Base-by-base conservation (phyloP, 2,329 filamentous ascomycete species). In the Phialemonium atrogriseum region DNA sequence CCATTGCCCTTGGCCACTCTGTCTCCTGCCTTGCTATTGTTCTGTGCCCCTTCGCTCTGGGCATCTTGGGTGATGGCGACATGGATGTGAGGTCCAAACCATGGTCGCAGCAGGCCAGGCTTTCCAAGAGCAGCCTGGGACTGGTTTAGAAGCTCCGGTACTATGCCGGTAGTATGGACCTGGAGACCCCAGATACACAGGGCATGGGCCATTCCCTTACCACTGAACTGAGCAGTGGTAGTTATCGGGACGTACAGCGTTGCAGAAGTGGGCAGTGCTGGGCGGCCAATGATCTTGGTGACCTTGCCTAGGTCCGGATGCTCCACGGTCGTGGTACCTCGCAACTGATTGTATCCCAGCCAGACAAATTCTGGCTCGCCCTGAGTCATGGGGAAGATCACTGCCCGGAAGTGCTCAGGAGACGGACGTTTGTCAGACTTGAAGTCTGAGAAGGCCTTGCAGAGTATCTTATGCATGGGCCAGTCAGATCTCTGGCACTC, bases 381-480 rank as follows among this genome's bases (percentile, higher is more conserved):
- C 11, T 14, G 20, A 15, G 16, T 28, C 5, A 14, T 10, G 3
- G 39, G 34, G 10, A 41, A 39, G 24, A 28, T 37, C 15, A 41
- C 21, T 11, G 33, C 13, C 5, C 36, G 34, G 14, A 8, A 24
- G 19, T 37, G 32, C 10, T 31, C 21, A 1, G 30, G 20, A 12
- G 34, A 35, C 12, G 39, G 39, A 5, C 39, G 29, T 4, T 25
- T 29, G 7, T 12, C 25, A 4, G 24, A 16, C 4, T 12, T 21
- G 5, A 17, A 7, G 10, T 21, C 27, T 1, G 22, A 27, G 18
- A 42, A 32, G 11, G 25, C 32, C 5, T 33, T 16, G 26, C 39
- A 42, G 12, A 42, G 10, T 24, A 32, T 31, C 34, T 36, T 36
- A 33, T 42, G 39, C 11, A 37, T 12, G 20, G 30, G 16, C 32